phyloP scores from a whole-genome alignment of 495 filamentous ascomycete species.

The Penicillium fimorum region DNA sequence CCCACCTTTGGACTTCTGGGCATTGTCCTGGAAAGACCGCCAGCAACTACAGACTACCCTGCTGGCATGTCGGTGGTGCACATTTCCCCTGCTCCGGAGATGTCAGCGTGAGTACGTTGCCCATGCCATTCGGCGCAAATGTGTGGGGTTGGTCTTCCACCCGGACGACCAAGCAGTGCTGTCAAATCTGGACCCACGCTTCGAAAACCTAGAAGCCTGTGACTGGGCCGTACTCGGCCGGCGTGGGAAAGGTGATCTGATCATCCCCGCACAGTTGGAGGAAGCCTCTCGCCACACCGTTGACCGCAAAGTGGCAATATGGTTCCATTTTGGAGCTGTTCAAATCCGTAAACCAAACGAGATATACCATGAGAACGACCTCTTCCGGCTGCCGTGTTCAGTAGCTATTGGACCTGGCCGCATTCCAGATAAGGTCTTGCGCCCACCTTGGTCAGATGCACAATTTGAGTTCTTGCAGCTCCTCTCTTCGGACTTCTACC shows the following conservation, averaged over 20 bases:
- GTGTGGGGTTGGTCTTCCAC: conserved; percentile 24
- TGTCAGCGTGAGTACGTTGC: conserved; percentile 42
- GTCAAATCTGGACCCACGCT: conserved; percentile 17
- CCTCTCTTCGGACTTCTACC: conserved; percentile 32
- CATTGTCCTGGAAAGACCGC: conserved; percentile 23
- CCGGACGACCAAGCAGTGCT: conserved; percentile 23
- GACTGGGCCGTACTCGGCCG: conserved; percentile 21
- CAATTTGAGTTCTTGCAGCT: conserved; percentile 45
- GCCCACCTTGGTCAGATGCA: conserved; percentile 41
- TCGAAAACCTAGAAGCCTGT: conserved; percentile 20
- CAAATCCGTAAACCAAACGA: conserved; percentile 29
- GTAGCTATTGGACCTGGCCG: conserved; percentile 19
- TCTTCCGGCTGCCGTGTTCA: conserved; percentile 35
- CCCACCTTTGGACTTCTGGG: conserved; percentile 34
- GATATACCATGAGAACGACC: conserved; percentile 28
- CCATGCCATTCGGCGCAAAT: conserved; percentile 33
- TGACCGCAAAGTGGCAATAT: conserved; percentile 33
- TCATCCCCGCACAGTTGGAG: conserved; percentile 21
- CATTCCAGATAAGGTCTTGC: conserved; percentile 45
- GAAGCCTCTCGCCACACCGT: conserved; percentile 4
- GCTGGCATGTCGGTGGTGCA: conserved; percentile 47
- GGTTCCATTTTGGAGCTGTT: conserved; percentile 40
- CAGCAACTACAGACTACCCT: conserved; percentile 33
- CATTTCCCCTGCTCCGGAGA: conserved; percentile 39
- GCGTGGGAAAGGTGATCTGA: conserved; percentile 34